Evolutionary conservation across 164 flowering plant genomes (phyloP), one percentile per base, ranked within the genome.

Genomic region (Stephania cephalantha): DNA sequence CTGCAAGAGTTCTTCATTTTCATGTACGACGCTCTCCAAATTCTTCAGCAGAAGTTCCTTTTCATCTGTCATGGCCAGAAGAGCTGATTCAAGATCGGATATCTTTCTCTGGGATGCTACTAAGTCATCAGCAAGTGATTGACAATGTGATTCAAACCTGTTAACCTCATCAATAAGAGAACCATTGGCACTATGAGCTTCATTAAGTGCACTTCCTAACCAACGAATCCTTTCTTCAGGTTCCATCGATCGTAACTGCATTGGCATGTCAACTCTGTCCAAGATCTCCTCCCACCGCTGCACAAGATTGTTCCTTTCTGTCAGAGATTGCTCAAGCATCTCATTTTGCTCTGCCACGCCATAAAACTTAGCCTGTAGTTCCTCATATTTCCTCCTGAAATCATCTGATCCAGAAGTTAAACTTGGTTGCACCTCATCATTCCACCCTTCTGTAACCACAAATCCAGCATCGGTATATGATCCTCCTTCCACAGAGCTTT

Each of bases 261-360:
- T 69, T 64, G 97, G 97, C 83, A 93, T 80, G 75, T 89, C 81
- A 30, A 96, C 84, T 78, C 79, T 86, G 73, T 87, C 93, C 84
- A 96, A 75, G 52, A 88, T 83, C 75, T 86, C 92, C 84, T 96
- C 99, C 97, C 94, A 94, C 74, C 93, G 88, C 86, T 88, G 97
- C 53, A 96, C 88, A 74, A 92, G 83, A 69, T 81, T 84, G 85
- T 94, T 96, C 81, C 98, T 90, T 77, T 94, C 94, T 95, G 94
- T 83, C 76, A 96, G 89, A 31, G 99, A 96, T 75, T 96, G 99
- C 76, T 94, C 97, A 74, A 96, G 87, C 97, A 96, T 94, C 82
- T 94, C 99, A 85, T 91, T 96, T 81, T 96, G 98, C 79, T 96
- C 98, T 70, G 99, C 98, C 83, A 96, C 77, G 69, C 86, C 93